A percentile compares a stretch with the other conserved stretches of the same genome.
Evolutionary conservation across 1,284 basidiomycete species (phyloP).

Genomic region (Psilocybe mexicana): DNA sequence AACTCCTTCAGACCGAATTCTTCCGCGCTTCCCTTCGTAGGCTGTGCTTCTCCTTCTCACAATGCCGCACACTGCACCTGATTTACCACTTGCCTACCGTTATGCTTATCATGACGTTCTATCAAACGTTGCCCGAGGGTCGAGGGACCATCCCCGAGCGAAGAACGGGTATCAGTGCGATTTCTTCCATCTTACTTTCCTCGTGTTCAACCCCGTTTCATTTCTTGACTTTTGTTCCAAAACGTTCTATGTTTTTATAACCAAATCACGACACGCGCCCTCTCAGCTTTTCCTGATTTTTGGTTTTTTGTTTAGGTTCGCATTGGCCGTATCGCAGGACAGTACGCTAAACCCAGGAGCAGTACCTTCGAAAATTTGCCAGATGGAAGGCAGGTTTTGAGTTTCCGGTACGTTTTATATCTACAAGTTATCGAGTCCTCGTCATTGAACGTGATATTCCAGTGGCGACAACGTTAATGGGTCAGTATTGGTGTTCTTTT

Average conservation of each 20-base stretch:
- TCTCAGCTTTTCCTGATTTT: neutral
- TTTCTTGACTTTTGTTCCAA: conserved; percentile 1
- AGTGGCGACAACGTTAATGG: conserved; percentile 98
- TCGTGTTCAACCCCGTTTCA: neutral
- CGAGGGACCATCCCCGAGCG: neutral
- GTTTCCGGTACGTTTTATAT: conserved; percentile 64
- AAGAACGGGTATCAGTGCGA: conserved; percentile 4
- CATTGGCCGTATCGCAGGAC: conserved; percentile 91
- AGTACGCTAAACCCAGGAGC: conserved; percentile 95
- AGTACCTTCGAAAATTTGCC: conserved; percentile 82
- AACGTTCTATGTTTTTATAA: too few relatives aligned
- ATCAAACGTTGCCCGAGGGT: neutral
- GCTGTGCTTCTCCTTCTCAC: neutral
- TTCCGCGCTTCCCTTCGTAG: neutral
- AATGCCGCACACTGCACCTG: neutral
- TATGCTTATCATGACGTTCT: neutral
- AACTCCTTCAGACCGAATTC: neutral
- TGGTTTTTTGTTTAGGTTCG: conserved; percentile 55
- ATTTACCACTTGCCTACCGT: conserved; percentile 2
- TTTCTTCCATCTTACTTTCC: conserved; percentile 1
- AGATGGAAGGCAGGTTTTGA: conserved; percentile 63
- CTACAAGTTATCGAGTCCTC: neutral
- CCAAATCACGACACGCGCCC: too few relatives aligned
- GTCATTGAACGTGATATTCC: conserved; percentile 1
- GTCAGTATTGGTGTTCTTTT: conserved; percentile 37